Percentiles rank a stretch among this genome's conserved stretches.
Conservation (phyloP, 768 basidiomycete species). For the Tylopilus intermedius region DNA sequence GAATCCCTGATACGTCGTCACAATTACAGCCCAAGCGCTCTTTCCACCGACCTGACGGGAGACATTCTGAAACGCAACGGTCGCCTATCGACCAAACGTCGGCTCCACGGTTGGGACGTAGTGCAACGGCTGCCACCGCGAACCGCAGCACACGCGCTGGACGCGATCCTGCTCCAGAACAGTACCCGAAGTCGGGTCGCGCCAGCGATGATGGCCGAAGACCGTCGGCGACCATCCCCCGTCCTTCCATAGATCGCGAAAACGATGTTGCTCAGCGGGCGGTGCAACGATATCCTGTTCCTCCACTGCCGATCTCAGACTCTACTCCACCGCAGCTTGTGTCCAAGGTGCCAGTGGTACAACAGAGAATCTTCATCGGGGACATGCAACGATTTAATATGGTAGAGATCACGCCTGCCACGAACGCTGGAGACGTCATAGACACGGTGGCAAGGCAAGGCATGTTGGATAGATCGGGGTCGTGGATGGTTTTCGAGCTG, state of each 20-base stretch:
- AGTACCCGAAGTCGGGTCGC: constrained; percentile 15
- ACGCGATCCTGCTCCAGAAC: constrained; percentile 20
- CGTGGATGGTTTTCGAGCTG: constrained; percentile 89
- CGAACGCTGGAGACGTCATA: constrained; percentile 71
- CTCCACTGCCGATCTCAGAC: constrained; percentile 34
- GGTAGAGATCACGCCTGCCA: constrained; percentile 63
- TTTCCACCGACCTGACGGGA: constrained; percentile 49
- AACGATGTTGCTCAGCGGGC: constrained; percentile 21
- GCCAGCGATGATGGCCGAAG: constrained; percentile 26
- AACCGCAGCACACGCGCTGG: constrained; percentile 13
- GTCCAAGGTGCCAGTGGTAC: constrained; percentile 35
- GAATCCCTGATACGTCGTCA: constrained; percentile 16
- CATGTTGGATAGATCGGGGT: constrained; percentile 56
- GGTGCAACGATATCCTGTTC: constrained; percentile 34
- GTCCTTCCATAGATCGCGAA: constrained; percentile 23
- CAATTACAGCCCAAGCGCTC: constrained; percentile 52
- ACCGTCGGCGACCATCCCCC: constrained; percentile 16
- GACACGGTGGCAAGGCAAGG: constrained; percentile 61
- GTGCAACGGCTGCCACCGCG: constrained; percentile 28
- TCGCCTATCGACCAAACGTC: constrained; percentile 28
- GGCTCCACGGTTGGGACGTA: constrained; percentile 33
- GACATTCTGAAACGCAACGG: constrained; percentile 33
- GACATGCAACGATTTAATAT: constrained; percentile 72
- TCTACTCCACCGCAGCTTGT: constrained; percentile 30
- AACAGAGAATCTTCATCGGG: constrained; percentile 74